Conservation (phyloP, 176 grass and related monocot species). For the Carex myosuroides region DNA sequence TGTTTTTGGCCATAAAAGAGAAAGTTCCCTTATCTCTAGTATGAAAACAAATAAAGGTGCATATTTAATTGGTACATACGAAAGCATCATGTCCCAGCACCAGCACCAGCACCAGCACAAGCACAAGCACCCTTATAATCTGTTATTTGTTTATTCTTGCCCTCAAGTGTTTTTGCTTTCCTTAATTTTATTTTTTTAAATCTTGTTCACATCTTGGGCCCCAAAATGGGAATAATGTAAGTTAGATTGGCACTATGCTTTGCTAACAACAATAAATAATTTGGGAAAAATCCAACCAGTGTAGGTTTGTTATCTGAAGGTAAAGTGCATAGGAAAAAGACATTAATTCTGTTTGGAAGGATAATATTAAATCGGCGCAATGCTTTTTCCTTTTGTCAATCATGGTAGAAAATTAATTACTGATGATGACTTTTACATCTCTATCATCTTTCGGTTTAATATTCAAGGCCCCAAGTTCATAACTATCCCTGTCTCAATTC, state of each 20-base stretch:
- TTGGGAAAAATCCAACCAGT: no score
- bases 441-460: neutral
- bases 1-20: neutral
- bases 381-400: neutral
- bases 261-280: neutral
- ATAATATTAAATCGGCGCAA: slow-evolving; percentile 9
- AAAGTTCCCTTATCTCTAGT: neutral
- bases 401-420: neutral
- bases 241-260: neutral
- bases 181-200: neutral
- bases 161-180: no score
- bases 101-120: neutral
- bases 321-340: neutral
- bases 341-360: neutral
- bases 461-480: neutral
- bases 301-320: neutral
- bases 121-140: neutral
- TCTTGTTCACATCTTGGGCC: neutral
- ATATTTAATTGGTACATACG: neutral
- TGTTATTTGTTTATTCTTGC: neutral
- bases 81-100: neutral
- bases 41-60: neutral
- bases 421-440: neutral
- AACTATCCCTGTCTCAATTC: no score
- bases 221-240: neutral